A percentile compares a stretch with the other conserved stretches of the same genome.
phyloP scores from a whole-genome alignment of 1,284 basidiomycete species.

The Marasmius oreades region DNA sequence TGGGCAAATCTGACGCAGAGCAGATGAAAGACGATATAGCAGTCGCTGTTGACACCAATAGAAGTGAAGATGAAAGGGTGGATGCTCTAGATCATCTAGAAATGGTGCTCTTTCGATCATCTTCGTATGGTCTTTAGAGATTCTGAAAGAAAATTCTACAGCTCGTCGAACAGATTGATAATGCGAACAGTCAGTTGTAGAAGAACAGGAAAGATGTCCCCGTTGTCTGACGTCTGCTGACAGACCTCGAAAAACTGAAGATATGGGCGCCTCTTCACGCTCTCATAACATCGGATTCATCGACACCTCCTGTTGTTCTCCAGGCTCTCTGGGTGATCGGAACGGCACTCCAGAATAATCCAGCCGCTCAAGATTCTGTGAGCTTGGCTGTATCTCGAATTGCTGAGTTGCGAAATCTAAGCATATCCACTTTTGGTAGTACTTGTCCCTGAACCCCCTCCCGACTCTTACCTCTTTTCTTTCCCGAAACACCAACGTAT shows the following conservation, averaged over 20 bases:
- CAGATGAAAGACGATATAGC: slow-evolving; percentile 86
- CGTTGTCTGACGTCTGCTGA: neutral
- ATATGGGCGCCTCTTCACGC: slow-evolving; percentile 84
- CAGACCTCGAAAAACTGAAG: slow-evolving; percentile 80
- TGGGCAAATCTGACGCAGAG: slow-evolving; percentile 83
- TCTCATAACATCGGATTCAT: slow-evolving; percentile 54
- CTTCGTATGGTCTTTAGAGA: neutral
- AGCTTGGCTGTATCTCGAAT: slow-evolving; percentile 26
- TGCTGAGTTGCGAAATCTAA: no score
- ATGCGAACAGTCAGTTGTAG: slow-evolving; percentile 75
- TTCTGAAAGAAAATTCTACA: slow-evolving; percentile 25
- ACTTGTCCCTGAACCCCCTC: slow-evolving; percentile 69
- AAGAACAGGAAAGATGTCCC: neutral
- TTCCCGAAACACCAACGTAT: slow-evolving; percentile 52
- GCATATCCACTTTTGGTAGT: slow-evolving; percentile 41
- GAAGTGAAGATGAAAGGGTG: slow-evolving; percentile 64
- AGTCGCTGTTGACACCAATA: slow-evolving; percentile 62
- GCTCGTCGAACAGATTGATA: slow-evolving; percentile 93
- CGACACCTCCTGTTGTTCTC: slow-evolving; percentile 62
- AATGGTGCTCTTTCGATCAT: slow-evolving; percentile 58
- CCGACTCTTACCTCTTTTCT: slow-evolving; percentile 63
- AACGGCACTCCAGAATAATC: slow-evolving; percentile 95
- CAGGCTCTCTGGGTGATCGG: slow-evolving; percentile 91
- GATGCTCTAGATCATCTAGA: slow-evolving; percentile 92
- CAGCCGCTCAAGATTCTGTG: slow-evolving; percentile 83